Base-by-base conservation (phyloP, 768 basidiomycete genomes). In the Mycena albidolilacea region DNA sequence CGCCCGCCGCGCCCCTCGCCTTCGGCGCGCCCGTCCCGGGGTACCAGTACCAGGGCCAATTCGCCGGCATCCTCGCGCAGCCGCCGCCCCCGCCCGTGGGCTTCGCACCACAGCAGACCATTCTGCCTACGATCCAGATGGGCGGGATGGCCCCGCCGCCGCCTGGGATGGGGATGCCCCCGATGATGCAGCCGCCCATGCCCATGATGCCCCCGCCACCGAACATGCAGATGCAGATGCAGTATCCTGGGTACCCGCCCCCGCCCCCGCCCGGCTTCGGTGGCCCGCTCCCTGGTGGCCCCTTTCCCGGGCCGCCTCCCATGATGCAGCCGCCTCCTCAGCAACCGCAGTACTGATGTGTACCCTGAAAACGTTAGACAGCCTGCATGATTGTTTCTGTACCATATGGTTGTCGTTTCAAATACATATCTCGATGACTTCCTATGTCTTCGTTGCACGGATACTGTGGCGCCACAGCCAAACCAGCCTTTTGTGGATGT, bases 21-120 rank as follows among this genome's bases (percentile, higher is more conserved):
- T 93, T 93, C 79, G 93, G 92, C 64, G 85, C 88, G 17, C 88
- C 91, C 7, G 89, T 90, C 82, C 89, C 92, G 41, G 93, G 91
- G 1, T 95, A 89, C 78, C 91, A 91, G 1, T 94, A 95, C 78
- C 92, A 94, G 84, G 96, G 96, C n/a, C 96, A 97, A 83, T 97
- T 96, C 79, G 96, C 96, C 11, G 96, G 96, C 48, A 93, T 89
- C 17, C 87, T 98, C 67, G 94, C 95, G 4, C 91, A 90, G 61
- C 93, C 94, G 2, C 94, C 95, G 0, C 94, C 95, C 0, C 90
- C 93, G n/a, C 52, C 52, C 23, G 17, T 54, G 62, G 95, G 94
- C 11, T 95, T 95, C 70, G 88, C 91, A 0, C 89, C 90, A 21
- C 93, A 93, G 77, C 92, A 92, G 79, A 90, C 91, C 6, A 86